Evolutionary conservation across 2,329 filamentous ascomycete genomes (phyloP).

Genomic region (Stromatinia cepivora): DNA sequence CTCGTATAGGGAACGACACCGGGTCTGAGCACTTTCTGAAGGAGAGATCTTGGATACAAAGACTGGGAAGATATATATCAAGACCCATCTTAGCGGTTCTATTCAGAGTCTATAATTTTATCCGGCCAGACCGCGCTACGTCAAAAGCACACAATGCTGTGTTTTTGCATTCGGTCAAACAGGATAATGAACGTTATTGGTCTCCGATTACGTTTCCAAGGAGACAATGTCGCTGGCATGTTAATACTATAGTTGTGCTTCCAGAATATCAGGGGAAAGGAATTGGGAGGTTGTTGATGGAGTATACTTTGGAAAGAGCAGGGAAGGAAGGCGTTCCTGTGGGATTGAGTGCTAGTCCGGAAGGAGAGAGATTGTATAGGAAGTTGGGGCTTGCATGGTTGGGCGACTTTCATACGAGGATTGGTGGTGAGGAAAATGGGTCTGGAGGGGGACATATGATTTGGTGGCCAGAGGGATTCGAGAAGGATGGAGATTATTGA

Average conservation of each 20-base stretch:
- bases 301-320: constrained; percentile 28
- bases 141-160: constrained; percentile 16
- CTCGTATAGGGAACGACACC: constrained; percentile 30
- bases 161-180: constrained; percentile 21
- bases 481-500: neutral
- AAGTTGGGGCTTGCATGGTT: constrained; percentile 35
- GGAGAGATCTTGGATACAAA: neutral
- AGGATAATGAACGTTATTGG: constrained; percentile 32
- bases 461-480: constrained; percentile 29
- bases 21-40: constrained; percentile 23
- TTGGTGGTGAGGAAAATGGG: constrained; percentile 20
- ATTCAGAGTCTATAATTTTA: constrained; percentile 9
- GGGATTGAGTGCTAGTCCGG: constrained; percentile 30
- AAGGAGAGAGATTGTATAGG: constrained; percentile 33
- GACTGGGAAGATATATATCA: constrained; percentile 18
- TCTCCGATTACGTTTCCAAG: constrained; percentile 29
- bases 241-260: constrained; percentile 29
- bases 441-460: constrained; percentile 34
- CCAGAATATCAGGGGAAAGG: constrained; percentile 34
- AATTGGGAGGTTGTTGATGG: constrained; percentile 33
- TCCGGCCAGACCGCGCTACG: constrained; percentile 30
- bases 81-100: constrained; percentile 25
- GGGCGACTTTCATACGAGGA: constrained; percentile 29
- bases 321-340: constrained; percentile 32
- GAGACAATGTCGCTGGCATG: constrained; percentile 33